A percentile compares a stretch with the other conserved stretches of the same genome.
These are phyloP conservation scores for Colletotrichum cuscutae DNA, from an alignment of 2,329 filamentous ascomycete genomes.

Conservation along the genomic window DNA sequence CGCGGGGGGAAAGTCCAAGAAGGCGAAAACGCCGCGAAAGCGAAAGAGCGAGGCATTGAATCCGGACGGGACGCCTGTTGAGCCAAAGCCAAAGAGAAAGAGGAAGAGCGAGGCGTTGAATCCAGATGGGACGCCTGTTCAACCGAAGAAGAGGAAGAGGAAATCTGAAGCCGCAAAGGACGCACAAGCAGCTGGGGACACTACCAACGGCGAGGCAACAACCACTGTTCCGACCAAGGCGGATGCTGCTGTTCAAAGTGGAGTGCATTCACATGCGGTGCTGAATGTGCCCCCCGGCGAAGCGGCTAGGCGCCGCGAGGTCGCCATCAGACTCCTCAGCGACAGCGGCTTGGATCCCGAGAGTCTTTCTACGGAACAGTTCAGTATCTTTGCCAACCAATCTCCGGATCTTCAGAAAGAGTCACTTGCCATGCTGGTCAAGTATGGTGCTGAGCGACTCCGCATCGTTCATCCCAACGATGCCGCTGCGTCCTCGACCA, in stretches of 20 bases:
- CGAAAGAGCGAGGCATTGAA: conserved; percentile 32
- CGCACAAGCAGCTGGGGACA: conserved; percentile 5
- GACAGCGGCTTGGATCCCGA: conserved; percentile 61
- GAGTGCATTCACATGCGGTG: conserved; percentile 32
- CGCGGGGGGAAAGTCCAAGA: conserved; percentile 40
- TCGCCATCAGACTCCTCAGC: conserved; percentile 58
- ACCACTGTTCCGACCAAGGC: conserved; percentile 21
- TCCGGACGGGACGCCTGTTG: conserved; percentile 34
- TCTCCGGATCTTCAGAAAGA: conserved; percentile 64
- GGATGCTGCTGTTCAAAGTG: conserved; percentile 32
- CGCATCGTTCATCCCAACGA: conserved; percentile 65
- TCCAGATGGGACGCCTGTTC: conserved; percentile 9
- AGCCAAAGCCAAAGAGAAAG: conserved; percentile 39
- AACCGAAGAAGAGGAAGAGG: conserved; percentile 12
- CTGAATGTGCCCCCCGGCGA: conserved; percentile 53
- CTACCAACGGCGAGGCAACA: background rate
- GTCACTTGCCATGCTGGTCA: conserved; percentile 65
- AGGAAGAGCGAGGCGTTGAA: conserved; percentile 38
- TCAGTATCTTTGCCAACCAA: conserved; percentile 70
- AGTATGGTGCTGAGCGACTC: conserved; percentile 67
- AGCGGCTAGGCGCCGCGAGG: conserved; percentile 59
- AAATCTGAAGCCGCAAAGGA: conserved; percentile 14
- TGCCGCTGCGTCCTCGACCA: conserved; percentile 41
- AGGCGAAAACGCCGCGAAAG: conserved; percentile 41
- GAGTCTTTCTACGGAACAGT: conserved; percentile 64